These are phyloP conservation scores for Hirschioporus abietinus DNA, from an alignment of 768 basidiomycete species.

Conservation along the genomic window DNA sequence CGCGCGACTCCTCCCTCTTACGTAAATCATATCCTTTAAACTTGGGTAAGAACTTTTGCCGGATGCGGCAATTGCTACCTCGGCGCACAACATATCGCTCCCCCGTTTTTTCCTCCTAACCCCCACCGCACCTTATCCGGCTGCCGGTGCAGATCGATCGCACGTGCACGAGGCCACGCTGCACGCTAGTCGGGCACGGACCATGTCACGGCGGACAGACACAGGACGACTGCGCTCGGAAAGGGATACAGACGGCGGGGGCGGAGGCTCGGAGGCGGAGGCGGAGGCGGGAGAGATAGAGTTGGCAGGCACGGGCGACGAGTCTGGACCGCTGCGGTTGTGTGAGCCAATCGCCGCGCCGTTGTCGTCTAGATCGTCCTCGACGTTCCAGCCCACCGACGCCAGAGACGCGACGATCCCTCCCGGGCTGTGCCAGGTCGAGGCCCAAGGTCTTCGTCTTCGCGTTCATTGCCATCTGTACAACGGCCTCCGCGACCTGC, in stretches of 20 bases:
- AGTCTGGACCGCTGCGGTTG: background rate
- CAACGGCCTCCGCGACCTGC: background rate
- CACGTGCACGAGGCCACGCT: background rate
- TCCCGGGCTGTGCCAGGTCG: background rate
- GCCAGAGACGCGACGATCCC: background rate
- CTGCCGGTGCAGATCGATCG: background rate
- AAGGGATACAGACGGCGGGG: background rate
- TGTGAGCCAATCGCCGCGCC: background rate
- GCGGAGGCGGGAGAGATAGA: background rate
- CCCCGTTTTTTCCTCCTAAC: background rate
- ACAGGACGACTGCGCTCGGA: background rate
- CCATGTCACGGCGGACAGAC: background rate
- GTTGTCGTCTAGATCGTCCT: background rate
- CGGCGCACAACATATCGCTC: background rate
- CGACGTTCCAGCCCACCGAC: conserved; percentile 1
- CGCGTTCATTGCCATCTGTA: background rate
- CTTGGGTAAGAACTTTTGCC: too few relatives aligned
- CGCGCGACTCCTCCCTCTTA: too few relatives aligned
- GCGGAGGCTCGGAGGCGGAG: background rate
- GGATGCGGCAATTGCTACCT: too few relatives aligned
- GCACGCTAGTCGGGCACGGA: background rate
- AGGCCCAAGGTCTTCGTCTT: background rate
- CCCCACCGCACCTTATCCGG: background rate
- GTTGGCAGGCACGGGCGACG: background rate
- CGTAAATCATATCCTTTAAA: too few relatives aligned